Evolutionary conservation across 257 asterid genomes (phyloP).

Genomic region (Ehretia macrophylla): DNA sequence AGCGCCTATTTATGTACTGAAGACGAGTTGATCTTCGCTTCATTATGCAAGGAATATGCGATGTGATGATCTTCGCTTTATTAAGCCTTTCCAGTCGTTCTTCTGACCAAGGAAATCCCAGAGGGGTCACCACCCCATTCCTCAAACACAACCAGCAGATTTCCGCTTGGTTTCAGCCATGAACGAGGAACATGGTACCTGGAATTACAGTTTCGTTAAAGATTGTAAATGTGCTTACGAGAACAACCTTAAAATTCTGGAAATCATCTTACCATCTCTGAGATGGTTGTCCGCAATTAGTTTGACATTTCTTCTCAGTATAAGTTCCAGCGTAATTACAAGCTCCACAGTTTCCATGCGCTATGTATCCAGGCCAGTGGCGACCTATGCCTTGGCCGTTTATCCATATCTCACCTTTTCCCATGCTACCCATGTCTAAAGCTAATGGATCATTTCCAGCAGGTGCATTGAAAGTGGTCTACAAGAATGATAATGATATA

Average conservation of each 20-base stretch:
- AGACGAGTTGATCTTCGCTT: background rate
- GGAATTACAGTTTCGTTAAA: constrained; percentile 13
- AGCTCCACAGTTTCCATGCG: constrained; percentile 62
- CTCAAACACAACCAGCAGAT: constrained; percentile 66
- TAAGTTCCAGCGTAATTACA: constrained; percentile 73
- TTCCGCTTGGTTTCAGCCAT: constrained; percentile 73
- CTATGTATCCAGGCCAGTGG: constrained; percentile 82
- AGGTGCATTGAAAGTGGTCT: constrained; percentile 75
- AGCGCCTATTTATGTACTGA: background rate
- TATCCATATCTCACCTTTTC: constrained; percentile 90
- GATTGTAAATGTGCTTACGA: background rate
- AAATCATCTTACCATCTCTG: constrained; percentile 69
- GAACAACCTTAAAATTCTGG: background rate
- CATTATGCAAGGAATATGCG: background rate
- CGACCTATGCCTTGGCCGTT: constrained; percentile 86
- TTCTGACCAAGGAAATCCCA: constrained; percentile 49
- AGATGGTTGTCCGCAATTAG: constrained; percentile 73
- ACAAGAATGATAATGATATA: constrained; percentile 6
- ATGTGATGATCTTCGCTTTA: background rate
- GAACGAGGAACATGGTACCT: constrained; percentile 89
- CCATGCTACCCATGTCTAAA: constrained; percentile 84
- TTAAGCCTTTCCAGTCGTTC: constrained; percentile 24
- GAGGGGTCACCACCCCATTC: constrained; percentile 81
- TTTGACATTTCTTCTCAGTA: constrained; percentile 69
- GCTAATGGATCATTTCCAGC: constrained; percentile 74